phyloP scores from a whole-genome alignment of 2,329 filamentous ascomycete genomes.

The Microdochium trichocladiopsis region DNA sequence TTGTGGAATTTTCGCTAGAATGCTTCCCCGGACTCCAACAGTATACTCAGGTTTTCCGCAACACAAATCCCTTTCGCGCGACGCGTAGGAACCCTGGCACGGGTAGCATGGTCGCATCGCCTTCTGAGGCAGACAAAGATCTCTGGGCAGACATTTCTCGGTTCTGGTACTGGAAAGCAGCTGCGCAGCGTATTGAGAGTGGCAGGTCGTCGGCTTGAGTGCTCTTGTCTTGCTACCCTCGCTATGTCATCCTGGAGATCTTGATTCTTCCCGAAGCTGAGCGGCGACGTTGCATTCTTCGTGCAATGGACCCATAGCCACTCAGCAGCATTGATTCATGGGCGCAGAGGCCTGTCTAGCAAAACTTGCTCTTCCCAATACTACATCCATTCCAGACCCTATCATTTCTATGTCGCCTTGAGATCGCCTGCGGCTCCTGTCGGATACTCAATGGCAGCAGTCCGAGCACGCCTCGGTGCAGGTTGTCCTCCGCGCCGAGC shows the following conservation, averaged over 20 bases:
- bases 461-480: not conserved
- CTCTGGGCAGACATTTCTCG: not conserved
- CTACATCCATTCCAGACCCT: not conserved
- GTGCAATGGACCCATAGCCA: not conserved
- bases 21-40: not conserved
- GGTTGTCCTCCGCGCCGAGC: not conserved
- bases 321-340: not conserved
- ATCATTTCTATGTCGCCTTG: not conserved
- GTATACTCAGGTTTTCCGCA: not conserved
- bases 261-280: not conserved
- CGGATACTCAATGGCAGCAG: not conserved
- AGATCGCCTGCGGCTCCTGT: not conserved
- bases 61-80: not conserved
- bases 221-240: not conserved
- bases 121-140: not conserved
- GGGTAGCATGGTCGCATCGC: not conserved
- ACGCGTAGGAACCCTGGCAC: not conserved
- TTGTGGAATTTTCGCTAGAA: not conserved
- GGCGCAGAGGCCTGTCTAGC: not conserved
- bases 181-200: not conserved
- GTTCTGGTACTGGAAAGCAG: not conserved
- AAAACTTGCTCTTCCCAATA: not conserved
- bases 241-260: not conserved
- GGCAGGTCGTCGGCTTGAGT: not conserved
- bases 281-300: not conserved